Percentiles rank a stretch among this genome's conserved stretches.
Conservation (phyloP, 345 rosid species). For the Gynandropsis gynandra region DNA sequence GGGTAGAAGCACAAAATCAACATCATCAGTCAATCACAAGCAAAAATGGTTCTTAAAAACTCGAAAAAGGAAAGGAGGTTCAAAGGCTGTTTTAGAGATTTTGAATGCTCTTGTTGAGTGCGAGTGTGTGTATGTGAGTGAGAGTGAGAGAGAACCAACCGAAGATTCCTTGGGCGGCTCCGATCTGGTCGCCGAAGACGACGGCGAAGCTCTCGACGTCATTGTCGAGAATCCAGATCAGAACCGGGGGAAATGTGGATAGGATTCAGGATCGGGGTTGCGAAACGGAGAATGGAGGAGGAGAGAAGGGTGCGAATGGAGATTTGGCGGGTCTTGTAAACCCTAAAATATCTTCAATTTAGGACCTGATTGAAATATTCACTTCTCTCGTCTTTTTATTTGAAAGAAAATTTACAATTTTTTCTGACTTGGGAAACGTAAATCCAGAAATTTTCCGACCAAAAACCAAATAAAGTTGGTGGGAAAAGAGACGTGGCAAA, state of each 20-base stretch:
- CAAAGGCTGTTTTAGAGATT: constrained; percentile 11
- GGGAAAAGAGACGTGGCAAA: constrained; percentile 40
- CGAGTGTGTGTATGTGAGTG: background rate
- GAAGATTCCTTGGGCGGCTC: constrained; percentile 34
- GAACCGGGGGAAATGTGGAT: constrained; percentile 29
- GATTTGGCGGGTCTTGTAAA: constrained; percentile 53
- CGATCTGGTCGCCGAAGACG: constrained; percentile 60
- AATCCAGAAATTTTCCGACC: background rate
- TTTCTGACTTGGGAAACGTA: constrained; percentile 23
- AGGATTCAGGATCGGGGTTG: constrained; percentile 41
- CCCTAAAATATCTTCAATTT: constrained; percentile 43
- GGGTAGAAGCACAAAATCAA: background rate
- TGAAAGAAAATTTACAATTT: constrained; percentile 15
- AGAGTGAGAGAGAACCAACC: constrained; percentile 29
- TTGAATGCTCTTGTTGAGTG: background rate
- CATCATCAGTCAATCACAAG: constrained; percentile 8
- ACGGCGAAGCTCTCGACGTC: constrained; percentile 55
- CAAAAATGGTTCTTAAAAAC: background rate
- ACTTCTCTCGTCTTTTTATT: no score
- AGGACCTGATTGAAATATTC: background rate
- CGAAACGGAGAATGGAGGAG: constrained; percentile 25
- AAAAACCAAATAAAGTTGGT: constrained; percentile 23
- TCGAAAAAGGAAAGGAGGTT: background rate
- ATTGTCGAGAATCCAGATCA: constrained; percentile 34
- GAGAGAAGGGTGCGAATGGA: constrained; percentile 5